These are phyloP conservation scores for Cynara cardunculus DNA, from an alignment of 129 eudicot species.

Conservation along the genomic window DNA sequence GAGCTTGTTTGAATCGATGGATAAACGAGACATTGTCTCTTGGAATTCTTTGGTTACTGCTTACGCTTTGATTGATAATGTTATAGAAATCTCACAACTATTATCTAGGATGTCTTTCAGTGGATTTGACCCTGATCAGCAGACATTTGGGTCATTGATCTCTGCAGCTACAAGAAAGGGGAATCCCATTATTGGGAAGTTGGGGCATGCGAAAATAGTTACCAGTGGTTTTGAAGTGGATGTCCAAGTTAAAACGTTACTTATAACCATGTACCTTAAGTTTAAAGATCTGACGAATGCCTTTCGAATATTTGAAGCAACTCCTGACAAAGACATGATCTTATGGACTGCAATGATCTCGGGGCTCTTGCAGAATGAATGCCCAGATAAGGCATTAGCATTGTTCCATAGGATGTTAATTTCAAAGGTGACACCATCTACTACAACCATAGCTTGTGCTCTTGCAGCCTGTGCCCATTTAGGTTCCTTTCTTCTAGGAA, in stretches of 20 bases:
- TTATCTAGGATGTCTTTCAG: conserved; percentile 48
- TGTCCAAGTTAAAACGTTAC: conserved; percentile 60
- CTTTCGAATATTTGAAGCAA: conserved; percentile 41
- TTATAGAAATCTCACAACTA: conserved; percentile 37
- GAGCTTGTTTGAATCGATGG: conserved; percentile 59
- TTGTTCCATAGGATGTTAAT: conserved; percentile 49
- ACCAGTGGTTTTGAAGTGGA: conserved; percentile 47
- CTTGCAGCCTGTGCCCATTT: conserved; percentile 79
- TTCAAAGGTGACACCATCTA: conserved; percentile 47
- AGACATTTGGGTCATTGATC: conserved; percentile 57
- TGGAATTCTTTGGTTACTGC: conserved; percentile 88
- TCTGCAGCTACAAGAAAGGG: conserved; percentile 43
- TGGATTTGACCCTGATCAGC: conserved; percentile 63
- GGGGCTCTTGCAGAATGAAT: conserved; percentile 74
- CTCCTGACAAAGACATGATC: conserved; percentile 54
- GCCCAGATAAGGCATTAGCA: conserved; percentile 52
- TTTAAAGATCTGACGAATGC: conserved; percentile 46
- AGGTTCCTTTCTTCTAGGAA: conserved; percentile 43
- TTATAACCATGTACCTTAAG: conserved; percentile 58
- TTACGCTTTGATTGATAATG: conserved; percentile 48
- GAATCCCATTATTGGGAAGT: conserved; percentile 40
- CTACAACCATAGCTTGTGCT: conserved; percentile 62
- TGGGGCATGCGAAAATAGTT: conserved; percentile 65
- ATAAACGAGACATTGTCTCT: conserved; percentile 51
- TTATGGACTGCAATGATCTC: conserved; percentile 89